phyloP scores from a whole-genome alignment of 2,329 filamentous ascomycete genomes.

The Karstenula rhodostoma region DNA sequence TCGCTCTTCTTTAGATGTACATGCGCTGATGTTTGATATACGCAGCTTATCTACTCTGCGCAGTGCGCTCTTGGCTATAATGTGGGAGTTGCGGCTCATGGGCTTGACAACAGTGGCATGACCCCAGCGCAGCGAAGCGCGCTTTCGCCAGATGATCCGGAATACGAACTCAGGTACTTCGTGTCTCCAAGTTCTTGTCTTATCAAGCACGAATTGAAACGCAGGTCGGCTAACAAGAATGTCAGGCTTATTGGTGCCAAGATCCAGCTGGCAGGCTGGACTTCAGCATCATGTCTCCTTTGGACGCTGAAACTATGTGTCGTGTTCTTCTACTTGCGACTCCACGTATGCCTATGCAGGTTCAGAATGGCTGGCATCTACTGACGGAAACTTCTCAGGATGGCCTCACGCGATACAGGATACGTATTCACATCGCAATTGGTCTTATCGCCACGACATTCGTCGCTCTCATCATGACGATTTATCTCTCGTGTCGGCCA shows the following conservation, averaged over 20 bases:
- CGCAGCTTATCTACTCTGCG: constrained; percentile 59
- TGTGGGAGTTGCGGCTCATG: constrained; percentile 60
- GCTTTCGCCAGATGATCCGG: constrained; percentile 20
- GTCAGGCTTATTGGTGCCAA: constrained; percentile 60
- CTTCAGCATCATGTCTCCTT: constrained; percentile 60
- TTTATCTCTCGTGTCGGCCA: constrained; percentile 62
- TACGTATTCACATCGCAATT: constrained; percentile 58
- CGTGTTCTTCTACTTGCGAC: constrained; percentile 63
- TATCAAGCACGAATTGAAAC: background rate
- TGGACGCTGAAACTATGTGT: constrained; percentile 65
- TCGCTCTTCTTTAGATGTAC: background rate
- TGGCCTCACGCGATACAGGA: constrained; percentile 20
- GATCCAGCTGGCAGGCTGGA: constrained; percentile 63
- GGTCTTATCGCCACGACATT: constrained; percentile 59
- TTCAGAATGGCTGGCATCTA: background rate
- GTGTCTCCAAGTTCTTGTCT: background rate
- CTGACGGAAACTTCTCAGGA: constrained; percentile 12
- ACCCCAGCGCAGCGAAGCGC: constrained; percentile 56
- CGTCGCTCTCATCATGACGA: constrained; percentile 58
- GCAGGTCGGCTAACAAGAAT: constrained; percentile 44
- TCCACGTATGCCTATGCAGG: constrained; percentile 41
- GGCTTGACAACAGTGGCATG: constrained; percentile 61
- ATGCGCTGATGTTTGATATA: background rate
- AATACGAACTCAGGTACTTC: constrained; percentile 21
- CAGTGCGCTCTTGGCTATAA: constrained; percentile 61